These are phyloP conservation scores for Phycomyces nitens DNA, from an alignment of 192 early-diverging fungal genomes.

Conservation along the genomic window DNA sequence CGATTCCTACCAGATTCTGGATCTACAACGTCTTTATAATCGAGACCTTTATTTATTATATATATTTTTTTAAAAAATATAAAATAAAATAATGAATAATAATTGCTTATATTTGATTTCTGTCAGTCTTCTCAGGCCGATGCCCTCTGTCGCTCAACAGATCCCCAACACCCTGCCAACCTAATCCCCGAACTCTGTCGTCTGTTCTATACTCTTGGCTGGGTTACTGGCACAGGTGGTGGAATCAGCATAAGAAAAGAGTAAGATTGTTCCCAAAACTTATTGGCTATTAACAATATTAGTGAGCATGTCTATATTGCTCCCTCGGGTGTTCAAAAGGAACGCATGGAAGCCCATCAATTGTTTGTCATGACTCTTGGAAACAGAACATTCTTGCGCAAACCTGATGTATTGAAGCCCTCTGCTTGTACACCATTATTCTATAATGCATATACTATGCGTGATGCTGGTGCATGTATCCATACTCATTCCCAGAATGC, in stretches of 20 bases:
- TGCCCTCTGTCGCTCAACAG: conserved; percentile 14
- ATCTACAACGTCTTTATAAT: no score
- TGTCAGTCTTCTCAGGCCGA: no score
- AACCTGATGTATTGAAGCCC: conserved; percentile 72
- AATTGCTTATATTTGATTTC: no score
- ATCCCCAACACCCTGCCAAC: conserved; percentile 70
- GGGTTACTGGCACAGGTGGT: conserved; percentile 96
- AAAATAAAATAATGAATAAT: no score
- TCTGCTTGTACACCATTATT: conserved; percentile 96
- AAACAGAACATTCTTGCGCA: conserved; percentile 57
- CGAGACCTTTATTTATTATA: no score
- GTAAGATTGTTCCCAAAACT: conserved; percentile 47
- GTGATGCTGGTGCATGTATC: conserved; percentile 86
- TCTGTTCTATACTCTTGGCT: conserved; percentile 86
- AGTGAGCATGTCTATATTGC: conserved; percentile 81
- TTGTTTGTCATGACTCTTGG: conserved; percentile 77
- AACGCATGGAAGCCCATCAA: conserved; percentile 80
- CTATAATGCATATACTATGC: conserved; percentile 86
- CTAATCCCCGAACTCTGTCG: conserved; percentile 91
- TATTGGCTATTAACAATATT: background rate
- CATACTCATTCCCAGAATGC: conserved; percentile 97
- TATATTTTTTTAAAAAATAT: no score
- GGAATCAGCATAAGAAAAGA: conserved; percentile 78
- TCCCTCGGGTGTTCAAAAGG: conserved; percentile 93
- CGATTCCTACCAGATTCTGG: no score